phyloP scores from a whole-genome alignment of 1,284 basidiomycete species.

The Waitea zeae region DNA sequence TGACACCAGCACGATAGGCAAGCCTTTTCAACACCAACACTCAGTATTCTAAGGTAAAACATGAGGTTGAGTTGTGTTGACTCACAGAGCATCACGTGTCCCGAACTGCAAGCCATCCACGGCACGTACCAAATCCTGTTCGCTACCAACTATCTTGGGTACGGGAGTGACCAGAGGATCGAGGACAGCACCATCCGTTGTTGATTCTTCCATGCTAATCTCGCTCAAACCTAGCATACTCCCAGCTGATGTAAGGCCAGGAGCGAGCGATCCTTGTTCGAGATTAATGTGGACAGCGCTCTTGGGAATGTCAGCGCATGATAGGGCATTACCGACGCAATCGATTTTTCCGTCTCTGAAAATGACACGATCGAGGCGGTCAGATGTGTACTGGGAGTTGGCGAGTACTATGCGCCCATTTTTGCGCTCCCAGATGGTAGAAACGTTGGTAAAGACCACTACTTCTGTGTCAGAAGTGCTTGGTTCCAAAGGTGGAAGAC shows the following conservation, averaged over 20 bases:
- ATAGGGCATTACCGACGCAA: not conserved
- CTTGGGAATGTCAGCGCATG: too few relatives aligned
- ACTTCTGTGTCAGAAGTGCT: constrained; percentile 10
- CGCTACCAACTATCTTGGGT: constrained; percentile 22
- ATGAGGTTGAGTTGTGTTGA: too few relatives aligned
- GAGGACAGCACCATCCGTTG: constrained; percentile 19
- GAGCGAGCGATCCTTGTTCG: constrained; percentile 19
- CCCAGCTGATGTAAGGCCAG: constrained; percentile 18
- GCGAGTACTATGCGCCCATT: too few relatives aligned
- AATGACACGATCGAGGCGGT: constrained; percentile 14
- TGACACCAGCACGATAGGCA: constrained; percentile 44
- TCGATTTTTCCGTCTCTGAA: constrained; percentile 1
- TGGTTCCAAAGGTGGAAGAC: constrained; percentile 41
- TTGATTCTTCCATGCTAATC: constrained; percentile 23
- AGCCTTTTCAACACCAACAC: too few relatives aligned
- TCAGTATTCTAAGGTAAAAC: too few relatives aligned
- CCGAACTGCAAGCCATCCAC: constrained; percentile 53
- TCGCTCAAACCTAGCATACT: constrained; percentile 18
- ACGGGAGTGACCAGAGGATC: constrained; percentile 29
- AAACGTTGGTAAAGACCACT: constrained; percentile 29
- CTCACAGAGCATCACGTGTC: not conserved
- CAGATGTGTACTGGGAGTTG: too few relatives aligned
- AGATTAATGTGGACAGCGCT: not conserved
- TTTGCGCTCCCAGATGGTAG: constrained; percentile 13
- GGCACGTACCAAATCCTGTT: constrained; percentile 40